A percentile compares a stretch with the other conserved stretches of the same genome.
Conservation (phyloP, 176 grass and related monocot genomes). For the Miscanthus lutarioriparius region DNA sequence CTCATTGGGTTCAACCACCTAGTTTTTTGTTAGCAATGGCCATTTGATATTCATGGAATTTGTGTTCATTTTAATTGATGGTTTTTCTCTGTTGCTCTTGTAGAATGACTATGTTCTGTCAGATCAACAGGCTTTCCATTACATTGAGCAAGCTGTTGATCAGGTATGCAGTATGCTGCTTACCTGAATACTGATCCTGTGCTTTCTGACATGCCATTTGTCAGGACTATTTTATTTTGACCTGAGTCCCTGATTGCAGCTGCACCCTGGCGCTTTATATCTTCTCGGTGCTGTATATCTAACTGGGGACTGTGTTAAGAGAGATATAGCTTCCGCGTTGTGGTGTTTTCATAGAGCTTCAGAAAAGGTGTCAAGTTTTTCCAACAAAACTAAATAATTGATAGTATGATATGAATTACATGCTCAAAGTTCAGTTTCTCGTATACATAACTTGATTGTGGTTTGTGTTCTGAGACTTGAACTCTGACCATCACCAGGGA, state of each 20-base stretch:
- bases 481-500: constrained; percentile 49
- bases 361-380: constrained; percentile 55
- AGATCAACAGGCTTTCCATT: constrained; percentile 94
- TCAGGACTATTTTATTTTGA: not conserved
- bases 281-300: constrained; percentile 94
- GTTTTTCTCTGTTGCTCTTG: constrained; percentile 28
- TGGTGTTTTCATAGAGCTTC: constrained; percentile 98
- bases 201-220: constrained; percentile 26
- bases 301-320: constrained; percentile 88
- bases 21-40: not conserved
- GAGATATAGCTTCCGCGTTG: constrained; percentile 81
- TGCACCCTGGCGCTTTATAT: constrained; percentile 94
- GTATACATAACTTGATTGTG: not conserved
- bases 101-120: constrained; percentile 85
- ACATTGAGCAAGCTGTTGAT: constrained; percentile 92
- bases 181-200: constrained; percentile 5
- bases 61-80: constrained; percentile 18
- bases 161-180: constrained; percentile 62
- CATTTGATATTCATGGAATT: constrained; percentile 5
- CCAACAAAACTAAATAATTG: not conserved
- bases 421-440: not conserved
- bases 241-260: constrained; percentile 49
- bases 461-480: constrained; percentile 26
- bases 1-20: constrained; percentile 5
- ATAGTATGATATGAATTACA: constrained; percentile 1